A percentile compares a stretch with the other conserved stretches of the same genome.
Evolutionary conservation across 2,329 filamentous ascomycete species (phyloP).

Genomic region (Colletotrichum phormii): DNA sequence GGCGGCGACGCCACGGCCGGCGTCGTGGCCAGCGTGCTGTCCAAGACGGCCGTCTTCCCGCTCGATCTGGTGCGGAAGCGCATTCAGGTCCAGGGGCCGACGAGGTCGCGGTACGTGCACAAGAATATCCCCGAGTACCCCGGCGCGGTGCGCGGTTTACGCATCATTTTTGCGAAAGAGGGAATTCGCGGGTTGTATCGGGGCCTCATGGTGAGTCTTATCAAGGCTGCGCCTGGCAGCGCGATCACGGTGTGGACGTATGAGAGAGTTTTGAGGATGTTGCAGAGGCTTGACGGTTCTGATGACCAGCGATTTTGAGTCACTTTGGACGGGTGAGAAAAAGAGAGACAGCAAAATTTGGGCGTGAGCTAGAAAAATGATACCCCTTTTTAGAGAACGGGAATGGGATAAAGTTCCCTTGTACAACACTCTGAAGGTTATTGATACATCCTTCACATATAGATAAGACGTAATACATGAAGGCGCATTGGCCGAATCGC

Average conservation of each 20-base stretch:
- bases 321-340: neutral
- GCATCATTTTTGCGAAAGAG: constrained; percentile 76
- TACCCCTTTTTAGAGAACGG: constrained; percentile 15
- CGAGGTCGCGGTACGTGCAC: constrained; percentile 81
- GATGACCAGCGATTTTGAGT: constrained; percentile 17
- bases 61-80: constrained; percentile 93
- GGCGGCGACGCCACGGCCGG: constrained; percentile 88
- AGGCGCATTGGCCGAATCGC: too few relatives aligned
- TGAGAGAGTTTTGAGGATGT: constrained; percentile 75
- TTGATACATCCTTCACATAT: neutral
- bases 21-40: constrained; percentile 79
- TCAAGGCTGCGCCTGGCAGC: constrained; percentile 95
- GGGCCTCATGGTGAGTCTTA: constrained; percentile 85
- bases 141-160: constrained; percentile 74
- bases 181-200: constrained; percentile 86
- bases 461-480: neutral
- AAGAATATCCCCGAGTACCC: constrained; percentile 88
- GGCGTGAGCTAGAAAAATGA: constrained; percentile 39
- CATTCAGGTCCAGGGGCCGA: constrained; percentile 95
- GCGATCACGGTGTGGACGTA: constrained; percentile 97
- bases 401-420: neutral
- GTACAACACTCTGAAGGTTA: neutral
- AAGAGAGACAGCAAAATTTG: neutral
- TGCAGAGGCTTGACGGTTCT: constrained; percentile 56
- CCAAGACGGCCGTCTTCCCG: constrained; percentile 93